These are phyloP conservation scores for Plasmodium berghei DNA, from an alignment of 169 alveolate species.

Conservation along the genomic window DNA sequence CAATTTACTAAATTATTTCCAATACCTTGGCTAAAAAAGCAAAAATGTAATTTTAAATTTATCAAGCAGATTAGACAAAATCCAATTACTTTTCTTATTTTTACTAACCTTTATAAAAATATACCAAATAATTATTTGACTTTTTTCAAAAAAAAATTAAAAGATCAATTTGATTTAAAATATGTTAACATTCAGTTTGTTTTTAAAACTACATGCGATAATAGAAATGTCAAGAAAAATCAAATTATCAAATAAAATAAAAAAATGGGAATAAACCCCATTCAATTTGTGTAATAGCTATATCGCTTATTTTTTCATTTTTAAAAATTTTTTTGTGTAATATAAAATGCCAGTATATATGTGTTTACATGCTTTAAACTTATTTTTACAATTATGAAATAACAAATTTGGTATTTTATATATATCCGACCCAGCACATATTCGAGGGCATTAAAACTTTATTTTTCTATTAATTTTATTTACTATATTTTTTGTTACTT, in stretches of 20 bases:
- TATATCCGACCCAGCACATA: no score
- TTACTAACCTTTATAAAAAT: conserved; percentile 41
- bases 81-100: conserved; percentile 55
- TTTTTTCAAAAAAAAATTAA: conserved; percentile 63
- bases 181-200: conserved; percentile 46
- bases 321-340: no score
- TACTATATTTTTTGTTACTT: no score
- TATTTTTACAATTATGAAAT: no score
- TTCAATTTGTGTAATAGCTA: no score
- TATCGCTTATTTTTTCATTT: no score
- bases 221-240: conserved; percentile 8
- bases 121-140: conserved; percentile 51
- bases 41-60: conserved; percentile 54
- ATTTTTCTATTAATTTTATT: no score
- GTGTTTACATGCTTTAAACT: no score
- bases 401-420: no score
- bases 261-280: background rate
- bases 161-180: conserved; percentile 32
- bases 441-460: no score
- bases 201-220: conserved; percentile 67
- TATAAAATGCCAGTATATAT: no score
- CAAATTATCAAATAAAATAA: conserved; percentile 1
- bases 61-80: conserved; percentile 41
- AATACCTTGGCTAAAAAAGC: conserved; percentile 60
- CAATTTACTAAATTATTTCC: conserved; percentile 48